Conservation (phyloP, 2,329 filamentous ascomycete species). For the Colletotrichum cuscutae region DNA sequence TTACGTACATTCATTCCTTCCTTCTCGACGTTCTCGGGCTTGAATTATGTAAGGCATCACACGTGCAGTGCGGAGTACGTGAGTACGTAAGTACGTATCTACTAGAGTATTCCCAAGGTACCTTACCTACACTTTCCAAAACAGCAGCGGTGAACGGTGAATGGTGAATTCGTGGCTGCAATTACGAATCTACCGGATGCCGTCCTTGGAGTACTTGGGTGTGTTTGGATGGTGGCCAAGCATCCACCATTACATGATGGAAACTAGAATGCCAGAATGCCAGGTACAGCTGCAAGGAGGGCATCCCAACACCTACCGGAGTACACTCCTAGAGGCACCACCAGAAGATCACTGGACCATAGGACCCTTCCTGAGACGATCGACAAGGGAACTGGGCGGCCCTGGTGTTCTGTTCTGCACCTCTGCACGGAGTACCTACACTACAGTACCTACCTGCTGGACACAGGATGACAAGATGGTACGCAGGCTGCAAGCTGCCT, state of each 20-base stretch:
- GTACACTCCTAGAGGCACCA: slow-evolving; percentile 4
- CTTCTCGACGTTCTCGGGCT: background rate
- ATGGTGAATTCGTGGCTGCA: slow-evolving; percentile 27
- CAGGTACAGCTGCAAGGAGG: slow-evolving; percentile 25
- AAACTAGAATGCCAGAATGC: slow-evolving; percentile 32
- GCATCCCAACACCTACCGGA: background rate
- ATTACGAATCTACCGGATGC: slow-evolving; percentile 24
- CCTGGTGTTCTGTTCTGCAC: background rate
- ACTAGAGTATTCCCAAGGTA: too few species aligned
- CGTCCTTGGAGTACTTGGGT: background rate
- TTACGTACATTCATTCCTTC: background rate
- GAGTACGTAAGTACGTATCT: background rate
- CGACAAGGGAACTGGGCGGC: background rate
- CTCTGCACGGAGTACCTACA: background rate
- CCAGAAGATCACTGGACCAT: background rate
- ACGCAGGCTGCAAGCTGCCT: background rate
- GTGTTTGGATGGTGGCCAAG: background rate
- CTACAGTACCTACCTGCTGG: background rate
- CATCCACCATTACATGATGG: slow-evolving; percentile 30
- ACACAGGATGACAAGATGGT: background rate
- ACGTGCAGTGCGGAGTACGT: background rate
- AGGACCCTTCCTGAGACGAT: background rate
- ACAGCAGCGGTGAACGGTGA: slow-evolving; percentile 20
- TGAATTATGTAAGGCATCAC: background rate
- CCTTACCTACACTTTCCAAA: background rate